These are phyloP conservation scores for Lanmaoa pseudosensibilis DNA, from an alignment of 768 basidiomycete species.

Conservation along the genomic window DNA sequence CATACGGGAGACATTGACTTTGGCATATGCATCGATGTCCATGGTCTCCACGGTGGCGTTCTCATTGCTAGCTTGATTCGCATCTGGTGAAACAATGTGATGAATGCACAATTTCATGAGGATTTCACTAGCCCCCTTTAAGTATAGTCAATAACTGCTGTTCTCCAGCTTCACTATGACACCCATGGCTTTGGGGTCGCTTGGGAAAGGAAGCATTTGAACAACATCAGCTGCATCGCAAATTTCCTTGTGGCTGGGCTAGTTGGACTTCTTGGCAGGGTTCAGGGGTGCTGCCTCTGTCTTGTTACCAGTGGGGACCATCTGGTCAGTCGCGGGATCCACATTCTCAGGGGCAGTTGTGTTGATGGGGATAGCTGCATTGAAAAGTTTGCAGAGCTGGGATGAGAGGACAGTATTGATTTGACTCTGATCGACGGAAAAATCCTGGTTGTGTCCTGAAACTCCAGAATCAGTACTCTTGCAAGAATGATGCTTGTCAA, in stretches of 20 bases:
- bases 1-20: conserved; percentile 85
- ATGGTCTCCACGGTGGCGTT: conserved; percentile 49
- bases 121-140: conserved; percentile 96
- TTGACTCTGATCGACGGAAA: conserved; percentile 78
- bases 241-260: conserved; percentile 67
- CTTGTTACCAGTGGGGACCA: conserved; percentile 85
- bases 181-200: conserved; percentile 93
- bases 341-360: conserved; percentile 92
- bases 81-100: conserved; percentile 57
- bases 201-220: conserved; percentile 87
- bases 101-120: conserved; percentile 71
- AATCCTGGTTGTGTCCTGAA: conserved; percentile 61
- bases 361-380: conserved; percentile 88
- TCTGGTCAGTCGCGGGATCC: conserved; percentile 57
- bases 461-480: conserved; percentile 31
- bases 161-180: conserved; percentile 66
- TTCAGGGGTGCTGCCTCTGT: conserved; percentile 90
- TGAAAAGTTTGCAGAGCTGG: conserved; percentile 65
- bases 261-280: conserved; percentile 79
- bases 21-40: conserved; percentile 62
- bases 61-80: conserved; percentile 12
- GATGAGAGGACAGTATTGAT: conserved; percentile 65
- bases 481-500: conserved; percentile 43
- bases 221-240: no score
- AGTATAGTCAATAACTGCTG: conserved; percentile 64